phyloP scores from a whole-genome alignment of 305 asterid species.

The Withania somnifera region DNA sequence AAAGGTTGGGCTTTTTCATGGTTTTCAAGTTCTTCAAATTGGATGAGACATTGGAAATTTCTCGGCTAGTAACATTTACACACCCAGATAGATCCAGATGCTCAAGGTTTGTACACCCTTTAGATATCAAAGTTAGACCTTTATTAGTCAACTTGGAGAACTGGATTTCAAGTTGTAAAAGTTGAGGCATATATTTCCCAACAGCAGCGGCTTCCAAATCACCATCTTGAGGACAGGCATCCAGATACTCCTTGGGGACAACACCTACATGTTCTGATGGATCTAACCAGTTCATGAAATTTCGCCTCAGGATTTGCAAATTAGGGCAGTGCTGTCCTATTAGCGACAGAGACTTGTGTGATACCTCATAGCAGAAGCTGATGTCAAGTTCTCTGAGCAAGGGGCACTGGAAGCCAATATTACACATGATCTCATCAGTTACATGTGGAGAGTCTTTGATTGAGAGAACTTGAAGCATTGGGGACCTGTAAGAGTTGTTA shows the following conservation, averaged over 20 bases:
- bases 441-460: conserved; percentile 58
- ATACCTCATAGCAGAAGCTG: conserved; percentile 74
- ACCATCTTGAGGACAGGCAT: conserved; percentile 71
- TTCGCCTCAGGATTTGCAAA: conserved; percentile 42
- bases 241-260: conserved; percentile 54
- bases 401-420: conserved; percentile 55
- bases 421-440: conserved; percentile 39
- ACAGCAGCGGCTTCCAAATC: conserved; percentile 69
- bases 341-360: conserved; percentile 48
- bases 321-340: conserved; percentile 47
- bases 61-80: conserved; percentile 51
- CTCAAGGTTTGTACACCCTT: conserved; percentile 56
- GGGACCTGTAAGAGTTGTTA: conserved; percentile 40
- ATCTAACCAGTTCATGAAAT: conserved; percentile 76
- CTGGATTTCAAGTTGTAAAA: conserved; percentile 56
- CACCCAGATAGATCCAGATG: conserved; percentile 67
- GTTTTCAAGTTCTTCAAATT: conserved; percentile 44
- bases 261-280: conserved; percentile 46
- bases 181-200: conserved; percentile 50
- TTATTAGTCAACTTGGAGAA: conserved; percentile 50
- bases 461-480: conserved; percentile 59
- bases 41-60: conserved; percentile 29
- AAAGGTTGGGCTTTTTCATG: conserved; percentile 57
- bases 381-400: conserved; percentile 61
- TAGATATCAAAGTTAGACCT: conserved; percentile 52